phyloP scores from a whole-genome alignment of 306 rosid species.

The Hippophae gyantsensis region DNA sequence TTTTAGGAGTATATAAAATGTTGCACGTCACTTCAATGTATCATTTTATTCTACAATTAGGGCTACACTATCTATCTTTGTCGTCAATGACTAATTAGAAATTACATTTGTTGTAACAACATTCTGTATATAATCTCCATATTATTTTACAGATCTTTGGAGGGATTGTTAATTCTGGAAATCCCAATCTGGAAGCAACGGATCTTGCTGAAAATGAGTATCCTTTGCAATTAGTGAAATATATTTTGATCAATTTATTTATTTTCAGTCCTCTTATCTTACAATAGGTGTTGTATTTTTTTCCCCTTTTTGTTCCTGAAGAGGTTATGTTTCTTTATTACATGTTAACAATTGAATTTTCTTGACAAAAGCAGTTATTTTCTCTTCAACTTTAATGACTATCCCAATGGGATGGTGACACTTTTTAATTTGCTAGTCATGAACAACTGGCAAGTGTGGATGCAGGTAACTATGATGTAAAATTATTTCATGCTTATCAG shows the following conservation, averaged over 20 bases:
- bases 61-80: too few relatives aligned
- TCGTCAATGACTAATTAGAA: not conserved
- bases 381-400: constrained; percentile 88
- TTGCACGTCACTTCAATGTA: too few relatives aligned
- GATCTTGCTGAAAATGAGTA: constrained; percentile 74
- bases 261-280: not conserved
- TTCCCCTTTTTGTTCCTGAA: constrained; percentile 1
- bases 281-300: not conserved
- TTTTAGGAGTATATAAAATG: not conserved
- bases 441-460: constrained; percentile 72
- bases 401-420: constrained; percentile 97
- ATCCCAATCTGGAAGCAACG: constrained; percentile 51
- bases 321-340: constrained; percentile 9
- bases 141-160: constrained; percentile 57
- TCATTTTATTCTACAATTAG: too few relatives aligned
- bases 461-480: constrained; percentile 50
- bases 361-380: constrained; percentile 82
- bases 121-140: constrained; percentile 10
- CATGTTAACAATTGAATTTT: constrained; percentile 18
- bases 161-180: constrained; percentile 83
- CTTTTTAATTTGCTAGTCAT: constrained; percentile 87
- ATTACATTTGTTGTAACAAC: not conserved
- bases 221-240: constrained; percentile 38
- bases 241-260: not conserved
- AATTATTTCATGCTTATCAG: constrained; percentile 3